These are phyloP conservation scores for Phlyctochytrium planicorne DNA, from an alignment of 192 early-diverging fungal genomes.

Conservation along the genomic window DNA sequence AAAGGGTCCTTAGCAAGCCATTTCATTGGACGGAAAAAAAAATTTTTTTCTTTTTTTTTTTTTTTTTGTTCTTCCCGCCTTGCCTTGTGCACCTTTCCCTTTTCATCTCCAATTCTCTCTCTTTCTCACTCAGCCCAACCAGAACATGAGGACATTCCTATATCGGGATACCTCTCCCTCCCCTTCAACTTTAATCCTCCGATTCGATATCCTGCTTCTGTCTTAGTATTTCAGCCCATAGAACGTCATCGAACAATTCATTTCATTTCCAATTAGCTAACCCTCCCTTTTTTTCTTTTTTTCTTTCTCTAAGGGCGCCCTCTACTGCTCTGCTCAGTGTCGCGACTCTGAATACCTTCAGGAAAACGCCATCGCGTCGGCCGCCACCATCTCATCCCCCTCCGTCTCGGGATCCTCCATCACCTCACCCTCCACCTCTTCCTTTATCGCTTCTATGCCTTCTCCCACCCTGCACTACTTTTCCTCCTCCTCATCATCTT, in stretches of 20 bases:
- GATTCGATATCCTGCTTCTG: too few relatives aligned
- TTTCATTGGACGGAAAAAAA: too few relatives aligned
- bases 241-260: not conserved
- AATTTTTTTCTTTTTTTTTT: too few relatives aligned
- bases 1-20: too few relatives aligned
- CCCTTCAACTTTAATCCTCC: too few relatives aligned
- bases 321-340: not conserved
- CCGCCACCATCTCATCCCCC: not conserved
- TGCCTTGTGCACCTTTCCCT: too few relatives aligned
- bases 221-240: too few relatives aligned
- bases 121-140: too few relatives aligned
- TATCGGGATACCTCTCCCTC: too few relatives aligned
- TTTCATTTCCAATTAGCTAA: constrained; percentile 1
- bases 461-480: not conserved
- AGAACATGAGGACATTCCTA: too few relatives aligned
- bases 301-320: not conserved
- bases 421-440: not conserved
- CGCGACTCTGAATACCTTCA: not conserved
- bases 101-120: too few relatives aligned
- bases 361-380: not conserved
- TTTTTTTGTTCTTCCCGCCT: too few relatives aligned
- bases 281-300: not conserved
- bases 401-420: not conserved
- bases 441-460: not conserved
- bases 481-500: not conserved